phyloP scores from a whole-genome alignment of 169 alveolate species.

The Plasmodium cynomolgi region DNA sequence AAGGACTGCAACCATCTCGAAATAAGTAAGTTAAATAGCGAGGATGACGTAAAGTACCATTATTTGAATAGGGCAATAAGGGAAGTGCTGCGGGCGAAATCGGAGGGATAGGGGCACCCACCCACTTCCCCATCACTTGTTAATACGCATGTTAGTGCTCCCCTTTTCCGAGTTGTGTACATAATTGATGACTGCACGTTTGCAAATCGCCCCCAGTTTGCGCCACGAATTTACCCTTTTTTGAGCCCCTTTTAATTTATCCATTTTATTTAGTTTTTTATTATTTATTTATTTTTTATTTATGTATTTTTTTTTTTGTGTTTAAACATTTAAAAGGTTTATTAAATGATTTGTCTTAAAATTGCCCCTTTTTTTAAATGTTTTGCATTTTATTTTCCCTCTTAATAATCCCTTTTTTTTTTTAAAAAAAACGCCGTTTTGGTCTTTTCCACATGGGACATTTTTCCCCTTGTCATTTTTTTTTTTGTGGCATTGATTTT shows the following conservation, averaged over 20 bases:
- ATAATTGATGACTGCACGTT: not conserved
- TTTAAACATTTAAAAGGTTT: not conserved
- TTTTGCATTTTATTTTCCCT: not conserved
- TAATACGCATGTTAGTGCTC: not conserved
- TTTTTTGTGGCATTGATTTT: not conserved
- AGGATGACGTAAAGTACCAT: constrained; percentile 59
- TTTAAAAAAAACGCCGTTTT: not conserved
- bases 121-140: not conserved
- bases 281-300: not conserved
- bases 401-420: not conserved
- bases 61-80: constrained; percentile 48
- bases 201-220: not conserved
- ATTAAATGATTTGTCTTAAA: constrained; percentile 7
- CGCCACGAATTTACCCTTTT: not conserved
- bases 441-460: not conserved
- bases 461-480: not conserved
- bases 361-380: not conserved
- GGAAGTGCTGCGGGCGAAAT: constrained; percentile 8
- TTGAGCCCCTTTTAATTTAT: not conserved
- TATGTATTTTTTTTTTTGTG: not conserved
- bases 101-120: not conserved
- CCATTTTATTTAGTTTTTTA: not conserved
- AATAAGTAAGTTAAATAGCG: constrained; percentile 48
- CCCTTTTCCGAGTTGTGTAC: not conserved
- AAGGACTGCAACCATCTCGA: constrained; percentile 57